These are phyloP conservation scores for Panicum hallii DNA, from an alignment of 202 grass and related monocot genomes.

Conservation along the genomic window DNA sequence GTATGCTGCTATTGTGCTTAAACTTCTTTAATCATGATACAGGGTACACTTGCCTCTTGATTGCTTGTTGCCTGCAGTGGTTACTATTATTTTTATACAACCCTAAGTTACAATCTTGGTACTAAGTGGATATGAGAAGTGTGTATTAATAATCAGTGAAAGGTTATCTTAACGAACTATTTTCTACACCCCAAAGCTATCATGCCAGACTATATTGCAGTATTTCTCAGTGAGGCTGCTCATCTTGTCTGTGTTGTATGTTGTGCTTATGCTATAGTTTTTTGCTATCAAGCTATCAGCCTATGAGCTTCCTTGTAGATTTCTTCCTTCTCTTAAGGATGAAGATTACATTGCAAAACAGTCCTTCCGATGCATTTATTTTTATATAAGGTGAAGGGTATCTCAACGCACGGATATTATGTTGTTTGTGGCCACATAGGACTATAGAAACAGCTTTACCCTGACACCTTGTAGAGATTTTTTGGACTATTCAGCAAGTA, in stretches of 20 bases:
- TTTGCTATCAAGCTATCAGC: not conserved
- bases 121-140: not conserved
- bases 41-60: not conserved
- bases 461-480: not conserved
- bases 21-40: conserved; percentile 29
- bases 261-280: not conserved
- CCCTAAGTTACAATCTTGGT: not conserved
- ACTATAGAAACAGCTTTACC: not conserved
- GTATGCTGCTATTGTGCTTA: conserved; percentile 41
- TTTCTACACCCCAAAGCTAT: not conserved
- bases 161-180: not conserved
- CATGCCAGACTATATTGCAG: not conserved
- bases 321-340: not conserved
- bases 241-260: conserved; percentile 16
- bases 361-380: not conserved
- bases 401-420: not conserved
- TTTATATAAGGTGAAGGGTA: not conserved
- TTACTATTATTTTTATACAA: not conserved
- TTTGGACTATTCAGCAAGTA: not conserved
- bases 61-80: conserved; percentile 29
- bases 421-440: conserved; percentile 12
- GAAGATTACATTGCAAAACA: not conserved
- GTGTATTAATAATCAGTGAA: conserved; percentile 24
- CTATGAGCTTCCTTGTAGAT: not conserved
- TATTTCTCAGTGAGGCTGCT: not conserved